Evolutionary conservation across 257 asterid species (phyloP).

Genomic region (Solanum dulcamara): DNA sequence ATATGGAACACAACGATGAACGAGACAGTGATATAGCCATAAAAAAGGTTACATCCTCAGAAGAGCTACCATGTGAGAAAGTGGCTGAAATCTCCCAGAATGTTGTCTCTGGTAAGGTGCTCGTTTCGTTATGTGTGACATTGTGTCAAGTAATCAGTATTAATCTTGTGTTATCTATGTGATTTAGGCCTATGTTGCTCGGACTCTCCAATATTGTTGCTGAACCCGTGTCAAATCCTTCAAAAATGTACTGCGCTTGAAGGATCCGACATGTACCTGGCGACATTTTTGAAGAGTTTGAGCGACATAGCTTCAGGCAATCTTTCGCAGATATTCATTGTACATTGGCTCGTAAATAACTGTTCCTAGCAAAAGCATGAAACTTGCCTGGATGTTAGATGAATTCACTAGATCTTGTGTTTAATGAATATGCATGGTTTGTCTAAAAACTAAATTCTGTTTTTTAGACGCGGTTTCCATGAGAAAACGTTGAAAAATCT

Average conservation of each 20-base stretch:
- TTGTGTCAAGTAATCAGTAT: neutral
- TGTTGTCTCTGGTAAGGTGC: conserved; percentile 26
- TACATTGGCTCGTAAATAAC: neutral
- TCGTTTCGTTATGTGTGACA: neutral
- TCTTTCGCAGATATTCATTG: neutral
- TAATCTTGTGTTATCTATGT: neutral
- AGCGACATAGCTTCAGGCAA: neutral
- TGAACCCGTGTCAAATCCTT: neutral
- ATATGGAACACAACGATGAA: conserved; percentile 1
- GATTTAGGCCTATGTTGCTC: neutral
- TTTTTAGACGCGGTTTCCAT: neutral
- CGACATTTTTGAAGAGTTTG: neutral
- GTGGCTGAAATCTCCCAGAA: conserved; percentile 3
- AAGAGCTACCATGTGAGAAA: conserved; percentile 9
- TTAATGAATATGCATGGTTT: neutral
- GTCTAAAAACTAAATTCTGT: neutral
- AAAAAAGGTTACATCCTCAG: conserved; percentile 8
- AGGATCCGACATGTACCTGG: neutral
- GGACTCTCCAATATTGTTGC: neutral
- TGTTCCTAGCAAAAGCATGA: neutral
- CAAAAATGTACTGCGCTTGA: neutral
- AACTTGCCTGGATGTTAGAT: neutral
- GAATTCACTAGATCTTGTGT: neutral
- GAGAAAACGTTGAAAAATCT: neutral
- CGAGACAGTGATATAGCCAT: conserved; percentile 1